Conservation (phyloP, 148 eudicot species). For the Chenopodium formosanum region DNA sequence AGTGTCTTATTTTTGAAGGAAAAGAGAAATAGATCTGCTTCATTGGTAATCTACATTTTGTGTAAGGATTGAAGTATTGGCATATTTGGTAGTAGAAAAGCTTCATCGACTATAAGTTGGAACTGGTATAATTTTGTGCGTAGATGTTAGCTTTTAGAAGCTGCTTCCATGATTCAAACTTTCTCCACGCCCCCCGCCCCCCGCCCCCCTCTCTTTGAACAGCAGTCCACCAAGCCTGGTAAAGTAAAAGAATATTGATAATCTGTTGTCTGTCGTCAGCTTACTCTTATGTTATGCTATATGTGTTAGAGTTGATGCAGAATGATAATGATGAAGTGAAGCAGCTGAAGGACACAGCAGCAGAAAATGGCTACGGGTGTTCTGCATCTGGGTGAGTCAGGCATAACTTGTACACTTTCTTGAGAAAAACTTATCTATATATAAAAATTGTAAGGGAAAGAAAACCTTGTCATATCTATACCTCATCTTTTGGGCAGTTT, state of each 20-base stretch:
- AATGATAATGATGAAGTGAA: constrained; percentile 17
- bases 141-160: neutral
- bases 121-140: neutral
- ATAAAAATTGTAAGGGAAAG: neutral
- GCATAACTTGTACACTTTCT: neutral
- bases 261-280: neutral
- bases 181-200: neutral
- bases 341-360: constrained; percentile 17
- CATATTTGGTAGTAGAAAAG: neutral
- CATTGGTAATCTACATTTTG: neutral
- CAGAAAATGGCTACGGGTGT: constrained; percentile 28
- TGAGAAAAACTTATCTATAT: neutral
- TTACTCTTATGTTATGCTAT: neutral
- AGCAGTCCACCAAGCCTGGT: neutral
- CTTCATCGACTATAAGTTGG: neutral
- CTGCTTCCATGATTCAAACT: neutral
- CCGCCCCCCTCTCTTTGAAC: too few species aligned
- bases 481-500: constrained; percentile 14
- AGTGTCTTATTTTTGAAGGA: neutral
- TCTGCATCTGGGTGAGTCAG: constrained; percentile 27
- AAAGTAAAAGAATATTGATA: neutral
- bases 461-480: neutral
- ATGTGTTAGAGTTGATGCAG: constrained; percentile 5
- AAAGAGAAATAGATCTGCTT: neutral
- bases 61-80: neutral